Conservation (phyloP, 2,329 filamentous ascomycete species). For the Fusarium robinianum region DNA sequence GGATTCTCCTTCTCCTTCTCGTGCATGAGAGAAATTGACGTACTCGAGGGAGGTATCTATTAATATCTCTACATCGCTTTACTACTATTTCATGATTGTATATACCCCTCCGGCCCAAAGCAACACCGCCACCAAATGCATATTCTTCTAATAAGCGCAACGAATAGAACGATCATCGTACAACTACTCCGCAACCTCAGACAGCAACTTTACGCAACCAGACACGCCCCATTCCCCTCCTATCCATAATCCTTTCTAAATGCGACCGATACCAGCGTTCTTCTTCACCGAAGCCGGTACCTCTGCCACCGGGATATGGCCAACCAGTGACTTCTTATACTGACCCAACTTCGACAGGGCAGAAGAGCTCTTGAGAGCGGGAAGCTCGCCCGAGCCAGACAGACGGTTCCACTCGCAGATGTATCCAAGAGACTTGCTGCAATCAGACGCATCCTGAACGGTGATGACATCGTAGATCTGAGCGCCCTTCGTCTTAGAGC, state of each 20-base stretch:
- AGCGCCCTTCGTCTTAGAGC: conserved; percentile 19
- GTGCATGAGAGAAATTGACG: background rate
- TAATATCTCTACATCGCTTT: no score
- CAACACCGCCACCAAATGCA: no score
- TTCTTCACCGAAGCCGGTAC: conserved; percentile 12
- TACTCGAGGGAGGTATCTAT: background rate
- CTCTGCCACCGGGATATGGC: conserved; percentile 13
- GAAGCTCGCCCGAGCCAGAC: conserved; percentile 10
- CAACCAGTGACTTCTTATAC: conserved; percentile 13
- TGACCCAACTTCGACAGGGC: conserved; percentile 11
- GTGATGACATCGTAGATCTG: conserved; percentile 35
- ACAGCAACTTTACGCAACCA: background rate
- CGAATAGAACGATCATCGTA: no score
- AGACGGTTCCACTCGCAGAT: conserved; percentile 12
- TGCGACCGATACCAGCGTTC: conserved; percentile 16
- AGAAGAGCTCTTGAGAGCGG: conserved; percentile 7
- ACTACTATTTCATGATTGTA: no score
- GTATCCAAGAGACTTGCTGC: conserved; percentile 7
- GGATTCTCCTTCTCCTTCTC: no score
- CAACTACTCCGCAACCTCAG: no score
- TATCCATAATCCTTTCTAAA: no score
- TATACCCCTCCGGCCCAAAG: no score
- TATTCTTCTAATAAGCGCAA: no score
- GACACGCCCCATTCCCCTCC: no score
- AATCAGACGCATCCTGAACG: conserved; percentile 30